Base-by-base conservation (phyloP, 805 yeast genomes). In the Schizosaccharomyces octosporus region DNA sequence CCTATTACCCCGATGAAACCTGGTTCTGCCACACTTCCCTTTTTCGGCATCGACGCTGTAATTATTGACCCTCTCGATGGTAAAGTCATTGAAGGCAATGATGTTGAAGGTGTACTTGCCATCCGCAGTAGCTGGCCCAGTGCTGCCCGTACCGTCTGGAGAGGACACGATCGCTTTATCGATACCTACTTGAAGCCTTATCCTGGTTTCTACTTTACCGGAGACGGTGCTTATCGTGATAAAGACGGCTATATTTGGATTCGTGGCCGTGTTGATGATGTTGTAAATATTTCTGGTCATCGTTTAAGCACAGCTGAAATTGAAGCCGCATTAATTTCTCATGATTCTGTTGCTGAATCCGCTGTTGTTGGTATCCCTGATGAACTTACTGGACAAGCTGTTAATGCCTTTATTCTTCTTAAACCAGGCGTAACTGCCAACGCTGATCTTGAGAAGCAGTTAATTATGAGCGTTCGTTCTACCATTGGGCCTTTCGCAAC, bases 221-320 rank as follows among this genome's bases (percentile, higher is more conserved):
- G 98, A 68, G 98, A 90, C 72, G 97, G 97, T 75, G 97, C 97
- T 62, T 97, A 95, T 55, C 82, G 97, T 71, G 98, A 93, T 72
- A 81, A 81, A 64, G 97, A 93, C 70, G 97, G 97, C 60, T 93
- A 83, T 78, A 87, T 82, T 76, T 93, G 97, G 96, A 90, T 93
- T 72, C 81, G 90, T 73, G 98, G 98, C 69, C 84, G 98, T 74
- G 97, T 93, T 65, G 97, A 93, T 72, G 98, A 93, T 69, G 97
- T 93, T 63, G 98, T 90, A 66, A 93, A 93, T 70, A 97, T 93
- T 48, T 84, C 95, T 61, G 98, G 98, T 66, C 98, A 93, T 75
- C 83, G 98, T 73, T 79, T 93, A 66, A 87, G 97, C n/a, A 90
- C 98, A 58, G 94, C 97, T 29, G 98, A 93, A 75, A 93, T 93